phyloP scores from a whole-genome alignment of 371 early-diverging fungal genomes.

The Mycotypha africana region DNA sequence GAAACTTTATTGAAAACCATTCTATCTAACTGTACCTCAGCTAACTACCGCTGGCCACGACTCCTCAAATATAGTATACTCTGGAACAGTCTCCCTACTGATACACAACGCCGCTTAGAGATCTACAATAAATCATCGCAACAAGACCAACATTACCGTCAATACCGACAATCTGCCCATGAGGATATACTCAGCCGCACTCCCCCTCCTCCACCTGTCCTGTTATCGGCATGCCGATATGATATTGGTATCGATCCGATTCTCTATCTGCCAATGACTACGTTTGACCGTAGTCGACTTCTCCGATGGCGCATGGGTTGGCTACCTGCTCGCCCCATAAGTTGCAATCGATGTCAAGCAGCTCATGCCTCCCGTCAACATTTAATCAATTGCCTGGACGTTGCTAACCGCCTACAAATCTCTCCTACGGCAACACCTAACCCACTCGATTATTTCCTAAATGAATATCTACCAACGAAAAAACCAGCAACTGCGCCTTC shows the following conservation, averaged over 20 bases:
- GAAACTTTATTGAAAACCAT: no score
- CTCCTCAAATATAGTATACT: not conserved
- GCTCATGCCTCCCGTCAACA: not conserved
- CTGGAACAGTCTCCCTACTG: not conserved
- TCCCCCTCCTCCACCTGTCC: not conserved
- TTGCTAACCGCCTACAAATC: not conserved
- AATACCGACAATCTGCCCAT: no score
- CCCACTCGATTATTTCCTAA: not conserved
- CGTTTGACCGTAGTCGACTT: not conserved
- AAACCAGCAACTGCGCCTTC: no score
- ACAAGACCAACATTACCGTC: no score
- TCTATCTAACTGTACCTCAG: not conserved
- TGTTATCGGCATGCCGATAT: not conserved
- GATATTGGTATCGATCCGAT: not conserved
- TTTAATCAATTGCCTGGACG: not conserved
- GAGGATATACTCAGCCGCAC: not conserved
- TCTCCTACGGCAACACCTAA: not conserved
- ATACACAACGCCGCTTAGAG: not conserved
- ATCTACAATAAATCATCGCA: no score
- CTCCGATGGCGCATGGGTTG: no score
- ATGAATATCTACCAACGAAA: no score
- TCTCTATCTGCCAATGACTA: not conserved
- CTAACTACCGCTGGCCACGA: not conserved
- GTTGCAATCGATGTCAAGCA: slow-evolving; percentile 1
- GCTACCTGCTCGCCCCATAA: slow-evolving; percentile 7